Evolutionary conservation across 768 basidiomycete species (phyloP).

Genomic region (Kwoniella europaea): DNA sequence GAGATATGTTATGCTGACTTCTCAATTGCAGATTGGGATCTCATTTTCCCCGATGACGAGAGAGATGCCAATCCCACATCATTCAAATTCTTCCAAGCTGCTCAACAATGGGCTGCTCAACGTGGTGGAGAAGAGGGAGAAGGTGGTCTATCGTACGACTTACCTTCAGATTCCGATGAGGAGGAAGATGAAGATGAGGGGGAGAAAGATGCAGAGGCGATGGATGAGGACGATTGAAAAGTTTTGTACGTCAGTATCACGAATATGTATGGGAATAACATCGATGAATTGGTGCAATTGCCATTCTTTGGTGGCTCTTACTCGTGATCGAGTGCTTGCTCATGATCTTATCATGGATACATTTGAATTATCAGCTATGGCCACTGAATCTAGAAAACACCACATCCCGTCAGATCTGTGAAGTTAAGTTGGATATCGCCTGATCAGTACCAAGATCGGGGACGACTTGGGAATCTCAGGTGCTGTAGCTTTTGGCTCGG

Average conservation of each 20-base stretch:
- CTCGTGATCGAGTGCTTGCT: not conserved
- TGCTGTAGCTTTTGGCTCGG: not conserved
- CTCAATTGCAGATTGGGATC: slow-evolving; percentile 77
- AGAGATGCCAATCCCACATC: slow-evolving; percentile 87
- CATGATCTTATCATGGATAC: not conserved
- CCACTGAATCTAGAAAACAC: not conserved
- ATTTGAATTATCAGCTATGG: not conserved
- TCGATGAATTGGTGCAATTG: not conserved
- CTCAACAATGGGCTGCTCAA: slow-evolving; percentile 75
- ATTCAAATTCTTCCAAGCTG: slow-evolving; percentile 95
- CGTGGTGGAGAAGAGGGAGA: slow-evolving; percentile 35
- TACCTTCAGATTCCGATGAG: slow-evolving; percentile 47
- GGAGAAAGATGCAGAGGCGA: slow-evolving; percentile 18
- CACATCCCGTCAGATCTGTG: not conserved
- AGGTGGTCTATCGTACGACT: slow-evolving; percentile 49
- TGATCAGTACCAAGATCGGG: not conserved
- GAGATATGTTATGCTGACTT: not conserved
- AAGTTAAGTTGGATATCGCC: not conserved
- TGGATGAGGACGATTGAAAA: slow-evolving; percentile 31
- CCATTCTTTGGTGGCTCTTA: not conserved
- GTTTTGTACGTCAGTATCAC: not conserved
- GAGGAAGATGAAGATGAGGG: slow-evolving; percentile 49
- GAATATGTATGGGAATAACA: not conserved
- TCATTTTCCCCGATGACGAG: slow-evolving; percentile 96
- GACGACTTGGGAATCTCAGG: not conserved